A percentile compares a stretch with the other conserved stretches of the same genome.
Evolutionary conservation across 2,329 filamentous ascomycete species (phyloP).

Genomic region (Magnaporthiopsis poae): DNA sequence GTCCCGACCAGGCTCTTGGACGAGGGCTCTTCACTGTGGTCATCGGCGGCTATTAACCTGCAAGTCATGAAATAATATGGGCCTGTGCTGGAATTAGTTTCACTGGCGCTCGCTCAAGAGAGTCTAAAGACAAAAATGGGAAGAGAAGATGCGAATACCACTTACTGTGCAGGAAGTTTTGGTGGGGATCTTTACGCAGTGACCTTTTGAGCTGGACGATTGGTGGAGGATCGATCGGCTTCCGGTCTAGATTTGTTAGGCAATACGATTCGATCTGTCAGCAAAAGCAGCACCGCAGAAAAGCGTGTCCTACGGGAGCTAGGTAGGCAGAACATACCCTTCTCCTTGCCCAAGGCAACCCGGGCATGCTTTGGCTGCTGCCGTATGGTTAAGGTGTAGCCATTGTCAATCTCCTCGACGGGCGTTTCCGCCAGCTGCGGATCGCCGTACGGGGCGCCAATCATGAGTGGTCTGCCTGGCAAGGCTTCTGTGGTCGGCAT

Average conservation of each 20-base stretch:
- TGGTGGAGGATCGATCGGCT: slow-evolving; percentile 79
- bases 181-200: slow-evolving; percentile 33
- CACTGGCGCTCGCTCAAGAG: not conserved
- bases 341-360: slow-evolving; percentile 64
- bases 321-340: slow-evolving; percentile 39
- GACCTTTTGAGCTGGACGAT: slow-evolving; percentile 61
- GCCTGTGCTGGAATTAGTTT: slow-evolving; percentile 19
- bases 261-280: slow-evolving; percentile 2
- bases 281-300: not conserved
- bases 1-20: slow-evolving; percentile 57
- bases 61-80: slow-evolving; percentile 41
- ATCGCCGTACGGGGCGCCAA: not conserved
- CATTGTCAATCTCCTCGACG: slow-evolving; percentile 5
- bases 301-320: too few species aligned
- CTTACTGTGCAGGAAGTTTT: slow-evolving; percentile 49
- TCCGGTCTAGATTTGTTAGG: slow-evolving; percentile 49
- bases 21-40: slow-evolving; percentile 28
- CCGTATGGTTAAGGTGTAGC: slow-evolving; percentile 34
- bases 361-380: slow-evolving; percentile 60
- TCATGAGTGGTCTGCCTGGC: not conserved
- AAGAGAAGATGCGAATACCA: slow-evolving; percentile 10
- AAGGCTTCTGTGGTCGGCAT: not conserved
- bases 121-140: not conserved
- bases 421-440: not conserved
- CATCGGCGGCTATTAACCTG: slow-evolving; percentile 31